Conservation (phyloP, 192 early-diverging fungal species). For the Gigaspora rosea region DNA sequence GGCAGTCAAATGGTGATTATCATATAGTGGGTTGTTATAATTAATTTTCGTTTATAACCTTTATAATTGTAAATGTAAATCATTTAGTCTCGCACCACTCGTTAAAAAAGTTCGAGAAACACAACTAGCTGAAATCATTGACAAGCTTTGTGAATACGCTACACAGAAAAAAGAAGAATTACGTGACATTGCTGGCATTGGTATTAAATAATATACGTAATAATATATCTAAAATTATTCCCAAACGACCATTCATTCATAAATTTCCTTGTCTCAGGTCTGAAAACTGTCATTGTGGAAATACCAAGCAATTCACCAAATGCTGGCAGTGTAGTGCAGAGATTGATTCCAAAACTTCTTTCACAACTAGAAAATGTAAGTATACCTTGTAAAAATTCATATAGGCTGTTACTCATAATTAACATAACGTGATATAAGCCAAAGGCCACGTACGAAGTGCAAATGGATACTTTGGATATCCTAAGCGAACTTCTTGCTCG, state of each 20-base stretch:
- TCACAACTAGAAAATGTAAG: conserved; percentile 61
- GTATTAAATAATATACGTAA: conserved; percentile 37
- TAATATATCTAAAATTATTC: not conserved
- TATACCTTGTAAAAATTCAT: conserved; percentile 15
- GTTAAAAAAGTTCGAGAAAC: conserved; percentile 72
- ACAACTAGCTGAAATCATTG: conserved; percentile 68
- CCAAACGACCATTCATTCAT: not conserved
- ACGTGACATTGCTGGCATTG: conserved; percentile 83
- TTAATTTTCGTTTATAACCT: not conserved
- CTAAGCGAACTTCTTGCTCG: conserved; percentile 69
- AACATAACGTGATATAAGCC: conserved; percentile 30
- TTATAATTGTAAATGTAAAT: not conserved
- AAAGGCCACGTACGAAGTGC: conserved; percentile 52
- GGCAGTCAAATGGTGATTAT: conserved; percentile 63
- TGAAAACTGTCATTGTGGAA: conserved; percentile 79
- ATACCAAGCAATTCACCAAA: conserved; percentile 55
- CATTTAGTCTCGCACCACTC: conserved; percentile 70
- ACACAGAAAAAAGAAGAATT: conserved; percentile 64
- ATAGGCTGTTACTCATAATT: not conserved
- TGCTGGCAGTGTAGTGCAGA: conserved; percentile 56
- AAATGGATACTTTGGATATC: conserved; percentile 76
- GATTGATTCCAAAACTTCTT: conserved; percentile 72
- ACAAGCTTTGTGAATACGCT: conserved; percentile 65
- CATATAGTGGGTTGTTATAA: not conserved
- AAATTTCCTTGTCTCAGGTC: conserved; percentile 28